phyloP scores from a whole-genome alignment of 2,329 filamentous ascomycete species.

The Pyrenophora tritici-repentis region DNA sequence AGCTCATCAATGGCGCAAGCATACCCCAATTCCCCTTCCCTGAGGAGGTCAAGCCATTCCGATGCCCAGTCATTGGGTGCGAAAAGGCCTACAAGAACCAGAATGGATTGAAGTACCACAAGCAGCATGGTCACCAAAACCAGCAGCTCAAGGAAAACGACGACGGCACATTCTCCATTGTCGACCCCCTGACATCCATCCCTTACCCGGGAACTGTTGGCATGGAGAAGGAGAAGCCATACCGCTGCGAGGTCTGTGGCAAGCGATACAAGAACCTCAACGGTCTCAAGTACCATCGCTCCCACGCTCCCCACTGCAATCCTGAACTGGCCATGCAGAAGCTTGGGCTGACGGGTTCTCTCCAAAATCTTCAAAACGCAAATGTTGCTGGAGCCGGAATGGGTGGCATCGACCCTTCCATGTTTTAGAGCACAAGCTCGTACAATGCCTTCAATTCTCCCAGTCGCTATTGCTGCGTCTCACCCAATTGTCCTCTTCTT shows the following conservation, averaged over 20 bases:
- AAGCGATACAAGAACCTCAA: constrained; percentile 99
- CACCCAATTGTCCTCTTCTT: constrained; percentile 18
- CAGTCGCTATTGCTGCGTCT: constrained; percentile 9
- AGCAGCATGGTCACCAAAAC: constrained; percentile 89
- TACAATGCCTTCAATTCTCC: constrained; percentile 11
- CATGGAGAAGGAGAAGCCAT: constrained; percentile 99
- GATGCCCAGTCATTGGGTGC: constrained; percentile 96
- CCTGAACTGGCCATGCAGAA: constrained; percentile 70
- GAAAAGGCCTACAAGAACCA: constrained; percentile 99
- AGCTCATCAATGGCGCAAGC: constrained; percentile 60
- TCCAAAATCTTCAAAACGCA: constrained; percentile 49
- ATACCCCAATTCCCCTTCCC: constrained; percentile 52
- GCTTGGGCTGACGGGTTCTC: constrained; percentile 45
- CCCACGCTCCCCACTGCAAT: constrained; percentile 84
- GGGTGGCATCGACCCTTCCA: constrained; percentile 61
- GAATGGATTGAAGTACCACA: constrained; percentile 93
- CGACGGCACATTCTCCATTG: constrained; percentile 96
- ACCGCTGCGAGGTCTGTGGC: constrained; percentile 93
- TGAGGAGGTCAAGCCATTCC: constrained; percentile 96
- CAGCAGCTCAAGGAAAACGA: constrained; percentile 96
- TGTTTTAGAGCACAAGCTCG: constrained; percentile 41
- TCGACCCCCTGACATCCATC: constrained; percentile 91
- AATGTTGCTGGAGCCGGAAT: constrained; percentile 60
- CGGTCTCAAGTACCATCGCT: constrained; percentile 85
- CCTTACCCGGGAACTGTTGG: constrained; percentile 95